These are phyloP conservation scores for Ilex asprella DNA, from an alignment of 257 asterid genomes.

Conservation along the genomic window DNA sequence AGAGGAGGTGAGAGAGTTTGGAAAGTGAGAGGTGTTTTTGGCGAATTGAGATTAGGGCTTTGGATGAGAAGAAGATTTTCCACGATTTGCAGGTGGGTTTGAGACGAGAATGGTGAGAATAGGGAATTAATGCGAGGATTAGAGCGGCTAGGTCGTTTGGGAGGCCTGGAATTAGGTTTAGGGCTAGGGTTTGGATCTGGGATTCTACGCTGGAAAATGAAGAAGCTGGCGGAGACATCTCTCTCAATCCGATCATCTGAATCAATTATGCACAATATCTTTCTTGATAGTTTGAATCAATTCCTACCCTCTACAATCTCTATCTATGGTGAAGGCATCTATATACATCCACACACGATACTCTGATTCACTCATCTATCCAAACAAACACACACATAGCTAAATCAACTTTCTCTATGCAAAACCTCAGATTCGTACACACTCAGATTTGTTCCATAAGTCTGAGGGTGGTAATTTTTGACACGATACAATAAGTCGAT, in stretches of 20 bases:
- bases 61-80: constrained; percentile 65
- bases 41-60: constrained; percentile 53
- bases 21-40: constrained; percentile 32
- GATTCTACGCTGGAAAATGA: constrained; percentile 19
- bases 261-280: neutral
- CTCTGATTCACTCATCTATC: neutral
- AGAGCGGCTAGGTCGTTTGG: constrained; percentile 75
- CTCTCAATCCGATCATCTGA: constrained; percentile 9
- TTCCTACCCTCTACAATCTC: neutral
- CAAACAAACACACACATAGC: neutral
- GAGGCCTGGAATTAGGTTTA: constrained; percentile 69
- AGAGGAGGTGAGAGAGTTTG: constrained; percentile 46
- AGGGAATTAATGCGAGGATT: constrained; percentile 64
- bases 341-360: neutral
- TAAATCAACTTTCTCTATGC: neutral
- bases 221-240: constrained; percentile 53
- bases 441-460: neutral
- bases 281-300: neutral
- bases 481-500: too few relatives aligned
- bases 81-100: constrained; percentile 67
- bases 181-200: constrained; percentile 37
- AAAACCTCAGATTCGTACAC: neutral
- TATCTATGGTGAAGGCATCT: neutral
- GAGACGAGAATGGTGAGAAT: constrained; percentile 71
- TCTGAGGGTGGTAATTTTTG: too few relatives aligned